Evolutionary conservation across 352 stramenopile genomes (phyloP).

Genomic region (Pythium chondricola): DNA sequence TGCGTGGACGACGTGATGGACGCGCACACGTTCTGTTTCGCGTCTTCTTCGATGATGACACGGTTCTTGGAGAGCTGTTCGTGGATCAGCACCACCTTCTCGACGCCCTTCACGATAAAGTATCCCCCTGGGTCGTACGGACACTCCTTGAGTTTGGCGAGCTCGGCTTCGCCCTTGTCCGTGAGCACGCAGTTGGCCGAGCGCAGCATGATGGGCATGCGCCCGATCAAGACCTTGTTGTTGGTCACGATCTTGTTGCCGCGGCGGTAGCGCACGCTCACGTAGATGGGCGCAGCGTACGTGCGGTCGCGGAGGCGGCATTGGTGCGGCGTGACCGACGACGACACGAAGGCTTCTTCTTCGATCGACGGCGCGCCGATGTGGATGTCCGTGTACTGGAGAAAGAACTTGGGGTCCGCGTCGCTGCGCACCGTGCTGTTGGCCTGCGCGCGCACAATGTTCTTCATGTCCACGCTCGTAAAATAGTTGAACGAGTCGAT

Average conservation of each 20-base stretch:
- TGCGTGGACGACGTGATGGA: conserved; percentile 98
- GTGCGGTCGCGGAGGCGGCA: conserved; percentile 98
- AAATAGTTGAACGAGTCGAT: conserved; percentile 99
- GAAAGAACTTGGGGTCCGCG: conserved; percentile 98
- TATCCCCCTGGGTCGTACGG: conserved; percentile 99
- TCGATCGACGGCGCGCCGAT: conserved; percentile 95
- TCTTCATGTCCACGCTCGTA: conserved; percentile 97
- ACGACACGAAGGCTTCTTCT: conserved; percentile 94
- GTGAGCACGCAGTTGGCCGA: conserved; percentile 95
- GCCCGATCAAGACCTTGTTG: conserved; percentile 94
- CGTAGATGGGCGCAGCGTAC: conserved; percentile 98
- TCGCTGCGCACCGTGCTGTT: conserved; percentile 90
- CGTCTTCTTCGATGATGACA: conserved; percentile 98
- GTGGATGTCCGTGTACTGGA: conserved; percentile 98
- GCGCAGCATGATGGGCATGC: conserved; percentile 98
- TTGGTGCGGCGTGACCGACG: conserved; percentile 94
- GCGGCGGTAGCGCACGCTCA: conserved; percentile 97
- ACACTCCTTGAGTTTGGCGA: conserved; percentile 98
- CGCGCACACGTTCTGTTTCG: conserved; percentile 87
- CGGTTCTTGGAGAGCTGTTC: conserved; percentile 99
- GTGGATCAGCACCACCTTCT: conserved; percentile 99
- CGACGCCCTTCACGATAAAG: conserved; percentile 98
- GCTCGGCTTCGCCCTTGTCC: conserved; percentile 91
- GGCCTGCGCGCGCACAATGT: conserved; percentile 94
- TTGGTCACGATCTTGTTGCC: conserved; percentile 98